Evolutionary conservation across 2,329 filamentous ascomycete species (phyloP), one percentile per base, ranked within the genome.

Genomic region (Fusarium pininemorale): DNA sequence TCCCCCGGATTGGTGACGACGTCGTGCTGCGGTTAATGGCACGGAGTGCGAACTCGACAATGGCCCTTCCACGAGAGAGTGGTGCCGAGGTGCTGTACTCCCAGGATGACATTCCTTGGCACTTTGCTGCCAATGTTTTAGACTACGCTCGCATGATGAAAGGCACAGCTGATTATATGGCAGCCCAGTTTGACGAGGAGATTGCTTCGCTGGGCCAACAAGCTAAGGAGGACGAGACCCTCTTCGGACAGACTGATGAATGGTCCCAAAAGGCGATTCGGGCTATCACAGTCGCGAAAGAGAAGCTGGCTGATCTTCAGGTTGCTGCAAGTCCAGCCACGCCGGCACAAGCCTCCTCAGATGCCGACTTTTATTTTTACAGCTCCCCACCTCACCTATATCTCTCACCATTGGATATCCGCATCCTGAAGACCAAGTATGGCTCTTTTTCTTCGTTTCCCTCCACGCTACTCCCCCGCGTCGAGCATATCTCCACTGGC

Each of bases 101-200:
- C 26, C 90, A 89, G 14, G 91, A 96, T 57, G 93, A 95, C 78
- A 90, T 98, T 41, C 96, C 96, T 0, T 99, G 96, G 96, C 94
- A 97, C 81, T 95, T 96, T 83, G 94, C 94, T 11, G 95, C 94
- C 15, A 97, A 98, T 78, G 95, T 98, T 41, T 89, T 97, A 80
- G 96, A 99, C 80, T 99, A 98, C 82, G 94, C 95, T 22, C 91
- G 95, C 44, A 92, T 98, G 63, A 98, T 99, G 94, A 97, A 96
- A 80, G 96, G 95, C 12, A 96, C 94, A 9, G 91, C 93, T 77
- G 91, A 93, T 39, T 99, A 99, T 80, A 96, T 99, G 92, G 81
- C 86, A 18, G 87, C 90, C 60, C 93, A 98, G 79, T 96, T 92
- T 76, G 91, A 97, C 71, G 85, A 89, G 42, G 96, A 98, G 80